Conservation (phyloP, 164 flowering plant genomes). For the Cinnamomum micranthum region DNA sequence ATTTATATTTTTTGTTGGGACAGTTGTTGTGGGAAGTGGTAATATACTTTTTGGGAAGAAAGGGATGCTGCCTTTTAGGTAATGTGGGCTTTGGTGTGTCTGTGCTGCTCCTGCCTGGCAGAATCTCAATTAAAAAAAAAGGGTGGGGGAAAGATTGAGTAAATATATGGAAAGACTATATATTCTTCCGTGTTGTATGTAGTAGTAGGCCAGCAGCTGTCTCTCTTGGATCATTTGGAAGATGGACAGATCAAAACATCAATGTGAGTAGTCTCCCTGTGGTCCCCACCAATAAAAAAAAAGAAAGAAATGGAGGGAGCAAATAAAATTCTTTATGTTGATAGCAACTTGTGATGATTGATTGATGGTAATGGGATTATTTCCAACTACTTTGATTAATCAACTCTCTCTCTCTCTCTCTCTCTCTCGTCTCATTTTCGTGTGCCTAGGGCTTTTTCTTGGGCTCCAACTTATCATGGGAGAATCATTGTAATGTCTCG, state of each 20-base stretch:
- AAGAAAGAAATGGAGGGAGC: background rate
- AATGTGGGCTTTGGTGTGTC: background rate
- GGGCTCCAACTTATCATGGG: too few species aligned
- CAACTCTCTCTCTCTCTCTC: too few species aligned
- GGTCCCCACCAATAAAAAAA: conserved; percentile 1
- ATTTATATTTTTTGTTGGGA: background rate
- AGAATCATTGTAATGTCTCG: too few species aligned
- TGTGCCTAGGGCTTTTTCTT: too few species aligned
- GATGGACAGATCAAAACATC: background rate
- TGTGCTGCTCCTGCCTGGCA: background rate
- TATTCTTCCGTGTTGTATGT: too few species aligned
- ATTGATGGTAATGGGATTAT: background rate
- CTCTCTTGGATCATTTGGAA: background rate
- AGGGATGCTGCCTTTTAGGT: background rate
- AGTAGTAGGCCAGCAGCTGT: background rate
- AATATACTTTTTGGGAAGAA: background rate
- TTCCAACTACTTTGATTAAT: too few species aligned
- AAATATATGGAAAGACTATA: background rate
- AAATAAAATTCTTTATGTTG: conserved; percentile 10
- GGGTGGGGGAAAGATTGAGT: background rate
- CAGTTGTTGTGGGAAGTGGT: background rate
- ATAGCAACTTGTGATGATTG: background rate
- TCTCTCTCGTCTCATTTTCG: too few species aligned
- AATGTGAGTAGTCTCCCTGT: background rate
- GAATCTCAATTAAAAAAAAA: background rate